These are phyloP conservation scores for Fragilariopsis cylindrus DNA, from an alignment of 108 stramenopile species.

Conservation along the genomic window DNA sequence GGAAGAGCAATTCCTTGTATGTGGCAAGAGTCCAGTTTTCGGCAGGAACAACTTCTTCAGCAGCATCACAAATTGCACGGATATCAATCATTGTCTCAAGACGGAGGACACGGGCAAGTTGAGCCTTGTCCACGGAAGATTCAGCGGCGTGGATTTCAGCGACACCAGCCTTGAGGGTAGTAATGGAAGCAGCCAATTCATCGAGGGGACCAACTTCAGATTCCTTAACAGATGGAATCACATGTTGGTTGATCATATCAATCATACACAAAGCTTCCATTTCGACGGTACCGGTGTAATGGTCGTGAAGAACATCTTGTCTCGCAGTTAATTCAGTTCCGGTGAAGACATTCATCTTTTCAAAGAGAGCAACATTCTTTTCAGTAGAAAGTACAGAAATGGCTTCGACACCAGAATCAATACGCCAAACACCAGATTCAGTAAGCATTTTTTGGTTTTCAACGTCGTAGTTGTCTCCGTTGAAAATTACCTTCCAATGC, in stretches of 20 bases:
- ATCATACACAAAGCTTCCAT: constrained; percentile 90
- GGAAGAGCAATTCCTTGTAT: constrained; percentile 94
- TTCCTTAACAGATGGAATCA: constrained; percentile 86
- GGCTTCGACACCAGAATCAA: constrained; percentile 94
- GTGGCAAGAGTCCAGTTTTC: constrained; percentile 92
- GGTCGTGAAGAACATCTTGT: constrained; percentile 85
- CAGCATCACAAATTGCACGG: constrained; percentile 85
- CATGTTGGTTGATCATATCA: constrained; percentile 95
- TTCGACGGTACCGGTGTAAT: constrained; percentile 93
- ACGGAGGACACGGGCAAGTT: constrained; percentile 80
- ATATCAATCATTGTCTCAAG: constrained; percentile 93
- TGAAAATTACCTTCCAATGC: constrained; percentile 93
- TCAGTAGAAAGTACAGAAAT: constrained; percentile 67
- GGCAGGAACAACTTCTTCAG: constrained; percentile 90
- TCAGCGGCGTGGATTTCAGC: constrained; percentile 70
- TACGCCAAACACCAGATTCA: constrained; percentile 89
- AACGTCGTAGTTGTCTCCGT: constrained; percentile 92
- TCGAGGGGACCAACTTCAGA: constrained; percentile 66
- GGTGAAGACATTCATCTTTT: constrained; percentile 87
- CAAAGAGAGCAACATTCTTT: constrained; percentile 91
- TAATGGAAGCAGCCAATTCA: constrained; percentile 71
- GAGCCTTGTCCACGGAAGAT: constrained; percentile 66
- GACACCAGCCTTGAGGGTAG: constrained; percentile 62
- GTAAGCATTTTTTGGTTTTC: constrained; percentile 83
- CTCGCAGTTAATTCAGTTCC: constrained; percentile 86